Conservation (phyloP, 202 grass and related monocot species). For the Carex arenaria region DNA sequence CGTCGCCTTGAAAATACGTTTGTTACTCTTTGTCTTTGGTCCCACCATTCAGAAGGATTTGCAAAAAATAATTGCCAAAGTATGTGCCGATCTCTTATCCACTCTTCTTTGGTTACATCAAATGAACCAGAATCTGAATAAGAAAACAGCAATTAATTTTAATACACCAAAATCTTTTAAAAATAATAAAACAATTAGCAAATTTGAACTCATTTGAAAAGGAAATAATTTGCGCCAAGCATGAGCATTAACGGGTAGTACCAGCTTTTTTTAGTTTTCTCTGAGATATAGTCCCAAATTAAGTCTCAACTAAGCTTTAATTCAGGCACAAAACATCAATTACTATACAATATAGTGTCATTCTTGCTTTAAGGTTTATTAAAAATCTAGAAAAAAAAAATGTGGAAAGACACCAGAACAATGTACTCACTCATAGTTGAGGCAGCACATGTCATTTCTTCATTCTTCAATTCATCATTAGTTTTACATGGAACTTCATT, state of each 20-base stretch:
- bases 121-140: constrained; percentile 8
- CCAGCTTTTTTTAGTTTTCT: neutral
- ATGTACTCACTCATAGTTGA: constrained; percentile 12
- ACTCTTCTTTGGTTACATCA: constrained; percentile 31
- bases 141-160: neutral
- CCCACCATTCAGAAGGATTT: constrained; percentile 88
- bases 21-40: constrained; percentile 47
- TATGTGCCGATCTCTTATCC: constrained; percentile 25
- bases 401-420: neutral
- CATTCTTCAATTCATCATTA: constrained; percentile 14
- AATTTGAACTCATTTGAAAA: neutral
- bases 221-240: neutral
- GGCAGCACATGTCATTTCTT: neutral
- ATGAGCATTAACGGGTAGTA: neutral
- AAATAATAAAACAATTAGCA: neutral
- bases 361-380: neutral
- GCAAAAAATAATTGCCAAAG: constrained; percentile 94
- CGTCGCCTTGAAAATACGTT: neutral
- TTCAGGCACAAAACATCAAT: neutral
- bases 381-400: constrained; percentile 1
- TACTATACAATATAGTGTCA: neutral
- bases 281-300: neutral
- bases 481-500: neutral
- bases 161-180: neutral
- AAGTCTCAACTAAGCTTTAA: neutral